Conservation (phyloP, 2,329 filamentous ascomycete genomes). For the Apiospora malaysiana region DNA sequence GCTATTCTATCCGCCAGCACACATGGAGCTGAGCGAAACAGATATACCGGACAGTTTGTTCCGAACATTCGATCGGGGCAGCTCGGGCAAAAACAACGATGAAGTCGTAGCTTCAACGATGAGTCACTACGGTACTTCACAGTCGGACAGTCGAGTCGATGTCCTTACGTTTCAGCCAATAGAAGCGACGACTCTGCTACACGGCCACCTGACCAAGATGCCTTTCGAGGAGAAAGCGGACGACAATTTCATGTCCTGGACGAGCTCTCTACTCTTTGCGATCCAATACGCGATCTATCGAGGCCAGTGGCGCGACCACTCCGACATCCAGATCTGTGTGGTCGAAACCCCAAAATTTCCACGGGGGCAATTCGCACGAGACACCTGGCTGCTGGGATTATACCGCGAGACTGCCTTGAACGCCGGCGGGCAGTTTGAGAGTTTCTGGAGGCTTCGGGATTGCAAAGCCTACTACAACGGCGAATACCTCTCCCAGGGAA, state of each 20-base stretch:
- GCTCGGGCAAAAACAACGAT: neutral
- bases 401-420: neutral
- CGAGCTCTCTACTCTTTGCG: constrained; percentile 2
- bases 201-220: neutral
- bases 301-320: too few species aligned
- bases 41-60: neutral
- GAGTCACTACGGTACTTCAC: neutral
- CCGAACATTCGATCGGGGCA: neutral
- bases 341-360: neutral
- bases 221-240: too few species aligned
- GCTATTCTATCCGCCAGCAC: neutral
- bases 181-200: neutral
- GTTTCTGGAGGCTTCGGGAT: neutral
- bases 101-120: neutral
- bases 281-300: neutral
- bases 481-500: constrained; percentile 15
- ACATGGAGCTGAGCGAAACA: neutral
- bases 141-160: neutral
- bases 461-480: neutral
- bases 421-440: accelerated
- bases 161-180: neutral
- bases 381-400: neutral
- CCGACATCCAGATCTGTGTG: neutral
- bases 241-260: constrained; percentile 7
- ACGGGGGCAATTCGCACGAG: neutral